Percentiles rank a stretch among this genome's conserved stretches.
Evolutionary conservation across 2,329 filamentous ascomycete species (phyloP).

Genomic region (Pseudocercospora pini-densiflorae): DNA sequence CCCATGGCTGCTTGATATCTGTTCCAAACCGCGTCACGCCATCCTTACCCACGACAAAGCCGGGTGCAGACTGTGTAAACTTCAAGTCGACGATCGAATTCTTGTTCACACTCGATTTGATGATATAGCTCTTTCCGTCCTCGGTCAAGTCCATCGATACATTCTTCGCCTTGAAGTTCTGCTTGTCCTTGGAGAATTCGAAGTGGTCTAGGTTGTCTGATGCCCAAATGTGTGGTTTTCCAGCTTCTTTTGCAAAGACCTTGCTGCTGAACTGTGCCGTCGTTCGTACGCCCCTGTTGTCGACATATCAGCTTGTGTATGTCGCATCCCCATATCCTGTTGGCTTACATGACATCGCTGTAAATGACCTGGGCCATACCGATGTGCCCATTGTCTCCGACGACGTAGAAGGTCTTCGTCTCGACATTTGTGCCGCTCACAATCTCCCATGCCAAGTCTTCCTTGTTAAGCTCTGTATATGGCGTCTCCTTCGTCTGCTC

Average conservation of each 20-base stretch:
- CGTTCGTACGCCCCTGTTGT: slow-evolving; percentile 77
- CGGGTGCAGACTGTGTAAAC: slow-evolving; percentile 74
- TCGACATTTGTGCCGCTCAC: slow-evolving; percentile 89
- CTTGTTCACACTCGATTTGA: slow-evolving; percentile 88
- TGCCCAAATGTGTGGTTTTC: slow-evolving; percentile 80
- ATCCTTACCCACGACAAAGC: slow-evolving; percentile 82
- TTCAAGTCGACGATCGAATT: slow-evolving; percentile 84
- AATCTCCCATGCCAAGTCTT: slow-evolving; percentile 81
- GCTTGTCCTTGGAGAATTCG: slow-evolving; percentile 82
- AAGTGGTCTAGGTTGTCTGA: slow-evolving; percentile 78
- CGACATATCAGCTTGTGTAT: slow-evolving; percentile 19
- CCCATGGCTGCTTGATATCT: slow-evolving; percentile 85
- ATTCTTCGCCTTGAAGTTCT: slow-evolving; percentile 83
- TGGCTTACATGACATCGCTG: slow-evolving; percentile 85
- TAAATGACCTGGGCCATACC: slow-evolving; percentile 92
- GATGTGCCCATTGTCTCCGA: slow-evolving; percentile 75
- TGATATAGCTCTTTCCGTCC: slow-evolving; percentile 79
- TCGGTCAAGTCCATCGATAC: slow-evolving; percentile 84
- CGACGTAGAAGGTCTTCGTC: slow-evolving; percentile 93
- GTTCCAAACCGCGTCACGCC: slow-evolving; percentile 87
- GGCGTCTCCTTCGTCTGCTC: slow-evolving; percentile 77
- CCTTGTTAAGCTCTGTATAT: slow-evolving; percentile 76
- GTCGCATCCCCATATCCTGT: background rate
- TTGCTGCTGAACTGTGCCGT: slow-evolving; percentile 96
- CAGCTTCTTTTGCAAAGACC: slow-evolving; percentile 75